These are phyloP conservation scores for Castanea sativa DNA, from an alignment of 306 rosid genomes.

Conservation along the genomic window DNA sequence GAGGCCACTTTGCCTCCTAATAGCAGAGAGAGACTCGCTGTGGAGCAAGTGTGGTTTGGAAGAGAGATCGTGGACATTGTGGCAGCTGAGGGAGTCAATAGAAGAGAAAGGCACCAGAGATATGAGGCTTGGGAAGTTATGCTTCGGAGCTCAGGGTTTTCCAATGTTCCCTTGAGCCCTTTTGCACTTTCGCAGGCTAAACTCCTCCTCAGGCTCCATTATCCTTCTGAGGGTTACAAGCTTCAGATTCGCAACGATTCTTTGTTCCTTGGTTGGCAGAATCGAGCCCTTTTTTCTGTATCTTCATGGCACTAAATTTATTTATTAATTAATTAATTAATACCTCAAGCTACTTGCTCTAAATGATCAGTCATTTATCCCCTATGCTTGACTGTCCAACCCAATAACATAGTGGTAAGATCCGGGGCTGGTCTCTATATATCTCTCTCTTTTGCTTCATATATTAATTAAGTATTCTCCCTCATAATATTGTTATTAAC, in stretches of 20 bases:
- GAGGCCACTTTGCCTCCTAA: conserved; percentile 55
- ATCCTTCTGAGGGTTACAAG: conserved; percentile 54
- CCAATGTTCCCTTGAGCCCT: conserved; percentile 46
- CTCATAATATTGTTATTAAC: not conserved
- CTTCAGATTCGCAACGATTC: conserved; percentile 42
- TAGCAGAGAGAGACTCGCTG: conserved; percentile 45
- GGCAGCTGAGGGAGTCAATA: conserved; percentile 17
- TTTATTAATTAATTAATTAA: not conserved
- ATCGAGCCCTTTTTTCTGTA: conserved; percentile 51
- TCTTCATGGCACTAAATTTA: conserved; percentile 48
- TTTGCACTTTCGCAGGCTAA: conserved; percentile 58
- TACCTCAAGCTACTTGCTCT: not conserved
- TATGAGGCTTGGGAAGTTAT: conserved; percentile 43
- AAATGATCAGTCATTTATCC: no score
- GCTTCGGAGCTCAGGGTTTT: conserved; percentile 41
- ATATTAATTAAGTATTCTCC: not conserved
- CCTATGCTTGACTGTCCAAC: not conserved
- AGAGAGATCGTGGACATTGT: conserved; percentile 43
- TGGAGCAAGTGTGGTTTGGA: conserved; percentile 52
- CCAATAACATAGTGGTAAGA: not conserved
- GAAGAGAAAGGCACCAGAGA: conserved; percentile 28
- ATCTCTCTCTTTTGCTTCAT: not conserved
- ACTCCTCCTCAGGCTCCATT: conserved; percentile 53
- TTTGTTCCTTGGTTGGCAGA: conserved; percentile 48
- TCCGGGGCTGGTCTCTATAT: not conserved